These are phyloP conservation scores for Aspergillus candidus DNA, from an alignment of 2,329 filamentous ascomycete species.

Conservation along the genomic window DNA sequence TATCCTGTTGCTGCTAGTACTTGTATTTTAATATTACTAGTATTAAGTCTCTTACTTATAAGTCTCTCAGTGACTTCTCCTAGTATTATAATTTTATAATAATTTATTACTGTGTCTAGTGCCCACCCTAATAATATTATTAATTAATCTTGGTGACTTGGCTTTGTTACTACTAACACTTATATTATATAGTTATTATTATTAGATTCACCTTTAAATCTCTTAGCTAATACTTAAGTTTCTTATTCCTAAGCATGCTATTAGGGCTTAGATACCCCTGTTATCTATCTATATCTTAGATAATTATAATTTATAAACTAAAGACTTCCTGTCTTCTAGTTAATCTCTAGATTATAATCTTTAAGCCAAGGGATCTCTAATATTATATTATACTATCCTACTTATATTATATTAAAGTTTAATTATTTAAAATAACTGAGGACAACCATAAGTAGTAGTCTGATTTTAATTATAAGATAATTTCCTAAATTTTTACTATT, in stretches of 20 bases:
- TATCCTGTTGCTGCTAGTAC: not conserved
- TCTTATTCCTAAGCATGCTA: not conserved
- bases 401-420: too few species aligned
- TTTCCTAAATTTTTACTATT: too few species aligned
- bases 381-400: too few species aligned
- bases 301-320: not conserved
- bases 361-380: too few species aligned
- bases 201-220: too few species aligned
- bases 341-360: too few species aligned
- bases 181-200: too few species aligned
- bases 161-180: not conserved
- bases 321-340: too few species aligned
- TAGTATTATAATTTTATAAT: conserved; percentile 1
- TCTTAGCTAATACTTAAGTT: not conserved
- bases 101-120: not conserved
- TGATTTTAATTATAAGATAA: too few species aligned
- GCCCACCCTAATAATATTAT: not conserved
- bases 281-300: not conserved
- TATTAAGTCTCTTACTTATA: not conserved
- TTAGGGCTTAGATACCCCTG: too few species aligned
- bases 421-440: too few species aligned
- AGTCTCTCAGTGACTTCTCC: not conserved
- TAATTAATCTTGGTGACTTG: not conserved
- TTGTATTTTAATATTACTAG: not conserved
- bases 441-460: too few species aligned